Base-by-base conservation (phyloP, 2,329 filamentous ascomycete species). In the Sporothrix brunneoviolacea region DNA sequence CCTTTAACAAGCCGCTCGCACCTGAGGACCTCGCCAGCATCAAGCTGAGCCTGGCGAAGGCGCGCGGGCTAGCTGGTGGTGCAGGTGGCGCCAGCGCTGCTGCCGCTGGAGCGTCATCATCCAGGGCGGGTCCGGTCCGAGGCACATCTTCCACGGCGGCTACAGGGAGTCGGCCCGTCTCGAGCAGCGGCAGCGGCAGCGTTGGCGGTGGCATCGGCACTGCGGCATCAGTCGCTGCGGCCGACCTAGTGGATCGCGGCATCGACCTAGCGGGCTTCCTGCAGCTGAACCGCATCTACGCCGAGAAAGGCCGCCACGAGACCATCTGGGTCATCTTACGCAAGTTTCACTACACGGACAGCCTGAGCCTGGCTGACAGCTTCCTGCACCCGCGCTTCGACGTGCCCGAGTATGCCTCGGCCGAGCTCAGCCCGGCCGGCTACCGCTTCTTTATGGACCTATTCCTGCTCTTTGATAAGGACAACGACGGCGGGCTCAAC, bases 251-350 rank as follows among this genome's bases (percentile, higher is more conserved):
- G 18, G 76, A 82, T 27, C 79, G 74, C 37, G 93, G 91, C 1
- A 87, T 98, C 57, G 86, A 91, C 56, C 79, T 88, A 57, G 77
- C 77, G 33, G 91, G 89, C 0, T 98, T 98, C 61, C 70, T 98
- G 43, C 81, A 91, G 57, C 72, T 98, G 35, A 97, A 97, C 70
- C 95, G 91, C 68, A 81, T 97, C 52, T 98, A 96, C 64, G 93
- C 91, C 0, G 91, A 97, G 65, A 97, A 97, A 65, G 93, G 93
- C 12, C 86, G 93, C 12, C 93, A 98, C 64, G 93, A 98, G 69
- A 98, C 93, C 0, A 93, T 97, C 38, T 98, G 93, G 93, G 90
- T 95, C 54, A 96, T 98, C 54, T 70, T 98, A 55, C 82, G 93
- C 51, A 91, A 93, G 58, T 95, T 95, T 60, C 88, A 95, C 61